Evolutionary conservation across 2,329 filamentous ascomycete species (phyloP).

Genomic region (Cladosporium sp.): DNA sequence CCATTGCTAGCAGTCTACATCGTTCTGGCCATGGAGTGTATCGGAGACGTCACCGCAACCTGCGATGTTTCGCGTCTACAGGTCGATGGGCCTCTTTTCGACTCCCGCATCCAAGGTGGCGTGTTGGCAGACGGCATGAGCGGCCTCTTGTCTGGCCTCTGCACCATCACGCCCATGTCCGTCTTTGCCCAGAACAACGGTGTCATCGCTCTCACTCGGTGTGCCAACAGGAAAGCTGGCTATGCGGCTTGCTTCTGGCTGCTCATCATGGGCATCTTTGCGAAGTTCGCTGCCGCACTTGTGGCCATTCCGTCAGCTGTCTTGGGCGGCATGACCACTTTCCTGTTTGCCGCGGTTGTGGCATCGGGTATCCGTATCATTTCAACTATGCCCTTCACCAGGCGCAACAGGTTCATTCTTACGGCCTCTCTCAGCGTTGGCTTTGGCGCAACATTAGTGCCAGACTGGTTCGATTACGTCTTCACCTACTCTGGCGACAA

Average conservation of each 20-base stretch:
- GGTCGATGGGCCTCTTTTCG: conserved; percentile 69
- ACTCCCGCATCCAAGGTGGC: conserved; percentile 76
- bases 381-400: conserved; percentile 68
- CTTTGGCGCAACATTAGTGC: conserved; percentile 53
- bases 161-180: conserved; percentile 77
- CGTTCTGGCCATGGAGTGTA: conserved; percentile 70
- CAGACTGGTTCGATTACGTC: conserved; percentile 49
- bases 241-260: conserved; percentile 77
- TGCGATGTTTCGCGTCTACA: conserved; percentile 77
- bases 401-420: conserved; percentile 78
- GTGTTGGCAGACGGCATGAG: conserved; percentile 76
- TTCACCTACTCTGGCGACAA: conserved; percentile 73
- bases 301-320: conserved; percentile 67
- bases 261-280: conserved; percentile 76
- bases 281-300: conserved; percentile 78
- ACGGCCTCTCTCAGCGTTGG: conserved; percentile 73
- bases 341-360: conserved; percentile 74
- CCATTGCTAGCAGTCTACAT: conserved; percentile 65
- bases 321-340: conserved; percentile 63
- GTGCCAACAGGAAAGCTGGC: conserved; percentile 77
- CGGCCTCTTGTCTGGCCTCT: conserved; percentile 71
- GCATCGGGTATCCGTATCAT: conserved; percentile 78
- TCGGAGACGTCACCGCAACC: conserved; percentile 68
- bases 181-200: conserved; percentile 85
- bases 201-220: conserved; percentile 77